A percentile compares a stretch with the other conserved stretches of the same genome.
phyloP scores from a whole-genome alignment of 2,329 filamentous ascomycete species.

The Nigrograna mackinnonii region DNA sequence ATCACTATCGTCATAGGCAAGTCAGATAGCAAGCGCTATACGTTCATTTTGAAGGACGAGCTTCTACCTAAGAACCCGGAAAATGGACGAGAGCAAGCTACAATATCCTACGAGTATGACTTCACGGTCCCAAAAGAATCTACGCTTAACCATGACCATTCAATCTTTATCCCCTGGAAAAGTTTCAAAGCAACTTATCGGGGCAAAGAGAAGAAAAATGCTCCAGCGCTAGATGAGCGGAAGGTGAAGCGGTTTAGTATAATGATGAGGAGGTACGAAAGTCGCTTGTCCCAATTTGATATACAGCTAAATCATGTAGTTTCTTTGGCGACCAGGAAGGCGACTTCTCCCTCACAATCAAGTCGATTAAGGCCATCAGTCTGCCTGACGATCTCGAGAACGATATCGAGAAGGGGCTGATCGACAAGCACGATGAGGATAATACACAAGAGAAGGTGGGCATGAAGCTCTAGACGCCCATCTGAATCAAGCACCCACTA shows the following conservation, averaged over 20 bases:
- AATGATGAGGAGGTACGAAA: slow-evolving; percentile 76
- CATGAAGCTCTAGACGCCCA: too few species aligned
- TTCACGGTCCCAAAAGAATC: slow-evolving; percentile 50
- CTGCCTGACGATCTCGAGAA: slow-evolving; percentile 27
- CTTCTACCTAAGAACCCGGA: slow-evolving; percentile 58
- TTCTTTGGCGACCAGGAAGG: slow-evolving; percentile 78
- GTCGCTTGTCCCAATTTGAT: slow-evolving; percentile 2
- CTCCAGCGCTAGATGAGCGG: slow-evolving; percentile 60
- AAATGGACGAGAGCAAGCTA: slow-evolving; percentile 72
- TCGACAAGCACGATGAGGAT: too few species aligned
- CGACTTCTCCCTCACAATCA: slow-evolving; percentile 62
- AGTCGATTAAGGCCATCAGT: slow-evolving; percentile 56
- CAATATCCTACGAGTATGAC: slow-evolving; percentile 74
- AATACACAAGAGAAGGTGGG: too few species aligned
- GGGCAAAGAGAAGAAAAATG: slow-evolving; percentile 66
- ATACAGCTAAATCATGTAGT: slow-evolving; percentile 46
- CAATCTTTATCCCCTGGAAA: slow-evolving; percentile 64
- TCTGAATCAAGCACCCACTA: too few species aligned
- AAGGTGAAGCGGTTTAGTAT: slow-evolving; percentile 70
- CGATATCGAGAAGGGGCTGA: neutral
- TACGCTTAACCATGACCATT: slow-evolving; percentile 14
- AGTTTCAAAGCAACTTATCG: slow-evolving; percentile 74
- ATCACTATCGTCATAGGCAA: slow-evolving; percentile 58
- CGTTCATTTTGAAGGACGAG: slow-evolving; percentile 74
- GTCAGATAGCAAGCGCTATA: slow-evolving; percentile 70